Evolutionary conservation across 1,284 basidiomycete species (phyloP), one percentile per base, ranked within the genome.

Genomic region (Apiotrichum montevideense): DNA sequence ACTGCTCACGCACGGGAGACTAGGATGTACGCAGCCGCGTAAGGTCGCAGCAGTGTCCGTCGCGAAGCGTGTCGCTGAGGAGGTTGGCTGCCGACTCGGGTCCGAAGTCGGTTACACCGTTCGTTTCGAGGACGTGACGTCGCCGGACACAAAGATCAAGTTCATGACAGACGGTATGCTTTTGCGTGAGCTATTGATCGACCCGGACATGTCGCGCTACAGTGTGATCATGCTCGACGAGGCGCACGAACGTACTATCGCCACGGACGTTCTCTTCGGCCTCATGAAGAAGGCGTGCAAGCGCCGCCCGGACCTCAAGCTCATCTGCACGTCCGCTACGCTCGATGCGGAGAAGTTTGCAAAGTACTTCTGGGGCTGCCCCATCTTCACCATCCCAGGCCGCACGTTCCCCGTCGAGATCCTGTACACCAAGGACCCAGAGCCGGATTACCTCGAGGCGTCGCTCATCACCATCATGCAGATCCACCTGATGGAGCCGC

Each of bases 141-240:
- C 90, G 69, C 91, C 95, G 0, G 96, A 98, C 76, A 98, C 95
- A 10, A 86, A 88, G 70, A 98, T 99, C 83, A 99, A 98, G 78
- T 98, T 96, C 83, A 98, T 99, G 96, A 99, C 96, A 63, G 95
- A 98, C 72, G 96, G 95, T 80, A 97, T 99, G 92, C 83, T 99
- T 11, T 90, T 97, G 72, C 84, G 95, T 78, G 95, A 98, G 80
- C 92, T 89, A 69, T 80, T 99, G 47, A 88, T 98, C 66, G 96
- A 99, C 71, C 94, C 95, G 5, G 86, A 97, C 64, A 87, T 92
- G 71, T 87, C 85, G 54, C 83, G 85, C 48, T 99, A 99, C 75
- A 92, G 90, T 7, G 91, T 98, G 52, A 82, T 99, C 75, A 98
- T 99, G 88, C 81, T 99, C 68, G 95, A 99, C 75, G 95, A 99